Evolutionary conservation across 352 stramenopile genomes (phyloP).

Genomic region (Globisporangium viniferum): DNA sequence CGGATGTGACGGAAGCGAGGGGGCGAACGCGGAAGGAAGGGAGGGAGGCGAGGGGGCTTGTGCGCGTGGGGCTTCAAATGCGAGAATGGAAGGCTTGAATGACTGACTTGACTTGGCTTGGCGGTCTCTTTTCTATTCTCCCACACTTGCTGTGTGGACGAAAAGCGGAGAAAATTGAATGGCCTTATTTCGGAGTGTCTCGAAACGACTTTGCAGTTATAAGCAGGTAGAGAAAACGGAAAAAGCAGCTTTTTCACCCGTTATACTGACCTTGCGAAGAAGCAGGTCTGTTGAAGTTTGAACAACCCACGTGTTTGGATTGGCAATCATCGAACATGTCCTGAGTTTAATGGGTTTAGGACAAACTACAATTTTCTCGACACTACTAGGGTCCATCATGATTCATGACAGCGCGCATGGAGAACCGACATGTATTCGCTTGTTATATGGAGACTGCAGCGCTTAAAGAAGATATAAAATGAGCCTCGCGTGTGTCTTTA

Average conservation of each 20-base stretch:
- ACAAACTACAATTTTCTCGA: neutral
- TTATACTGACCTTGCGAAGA: neutral
- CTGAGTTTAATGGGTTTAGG: neutral
- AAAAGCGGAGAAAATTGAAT: neutral
- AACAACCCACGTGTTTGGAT: neutral
- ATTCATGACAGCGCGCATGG: no score
- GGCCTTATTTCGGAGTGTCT: no score
- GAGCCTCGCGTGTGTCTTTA: neutral
- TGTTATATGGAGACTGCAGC: neutral
- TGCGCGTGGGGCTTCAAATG: slow-evolving; percentile 8
- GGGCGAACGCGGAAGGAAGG: neutral
- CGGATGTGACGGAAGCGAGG: neutral
- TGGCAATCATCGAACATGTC: neutral
- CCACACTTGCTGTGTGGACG: slow-evolving; percentile 8
- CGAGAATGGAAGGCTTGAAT: slow-evolving; percentile 5
- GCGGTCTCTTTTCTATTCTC: neutral
- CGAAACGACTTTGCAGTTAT: no score
- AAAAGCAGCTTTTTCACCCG: neutral
- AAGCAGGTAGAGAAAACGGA: no score
- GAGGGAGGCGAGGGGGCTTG: neutral
- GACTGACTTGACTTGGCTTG: neutral
- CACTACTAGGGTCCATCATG: neutral
- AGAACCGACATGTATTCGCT: neutral
- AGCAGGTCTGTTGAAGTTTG: neutral
- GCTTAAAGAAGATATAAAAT: neutral